Percentiles rank a stretch among this genome's conserved stretches.
These are phyloP conservation scores for Choiromyces venosus DNA, from an alignment of 495 filamentous ascomycete genomes.

Conservation along the genomic window DNA sequence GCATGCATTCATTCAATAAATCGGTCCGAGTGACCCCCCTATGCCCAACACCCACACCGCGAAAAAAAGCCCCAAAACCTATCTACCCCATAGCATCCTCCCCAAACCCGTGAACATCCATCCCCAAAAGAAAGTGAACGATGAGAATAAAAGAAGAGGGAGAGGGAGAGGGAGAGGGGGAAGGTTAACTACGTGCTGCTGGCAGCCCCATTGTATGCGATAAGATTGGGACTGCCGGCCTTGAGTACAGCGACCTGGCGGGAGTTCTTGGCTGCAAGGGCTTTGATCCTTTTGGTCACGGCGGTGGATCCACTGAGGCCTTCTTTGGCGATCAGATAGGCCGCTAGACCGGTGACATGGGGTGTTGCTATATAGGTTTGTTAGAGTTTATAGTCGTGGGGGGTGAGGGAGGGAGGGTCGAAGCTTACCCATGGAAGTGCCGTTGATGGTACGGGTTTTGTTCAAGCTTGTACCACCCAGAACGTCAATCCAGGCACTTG, in stretches of 20 bases:
- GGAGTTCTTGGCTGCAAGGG: constrained; percentile 40
- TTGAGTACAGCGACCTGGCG: constrained; percentile 19
- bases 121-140: not conserved
- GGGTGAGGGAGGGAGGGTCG: not conserved
- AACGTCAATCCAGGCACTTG: constrained; percentile 43
- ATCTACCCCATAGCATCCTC: not conserved
- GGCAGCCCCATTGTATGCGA: constrained; percentile 41
- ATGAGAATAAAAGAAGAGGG: too few relatives aligned
- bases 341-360: constrained; percentile 55
- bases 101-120: not conserved
- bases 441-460: constrained; percentile 43
- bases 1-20: not conserved
- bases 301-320: constrained; percentile 35
- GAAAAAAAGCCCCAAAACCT: not conserved
- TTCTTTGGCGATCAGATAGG: constrained; percentile 51
- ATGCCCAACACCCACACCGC: not conserved
- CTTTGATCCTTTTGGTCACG: constrained; percentile 42
- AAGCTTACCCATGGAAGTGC: constrained; percentile 45
- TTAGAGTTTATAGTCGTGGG: not conserved
- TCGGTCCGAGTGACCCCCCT: not conserved
- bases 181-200: not conserved
- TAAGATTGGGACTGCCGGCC: constrained; percentile 31
- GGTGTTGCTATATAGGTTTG: constrained; percentile 47
- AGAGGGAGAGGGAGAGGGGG: not conserved
- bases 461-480: not conserved